A percentile compares a stretch with the other conserved stretches of the same genome.
These are phyloP conservation scores for Ophiosphaerella korrae DNA, from an alignment of 2,329 filamentous ascomycete species.

Conservation along the genomic window DNA sequence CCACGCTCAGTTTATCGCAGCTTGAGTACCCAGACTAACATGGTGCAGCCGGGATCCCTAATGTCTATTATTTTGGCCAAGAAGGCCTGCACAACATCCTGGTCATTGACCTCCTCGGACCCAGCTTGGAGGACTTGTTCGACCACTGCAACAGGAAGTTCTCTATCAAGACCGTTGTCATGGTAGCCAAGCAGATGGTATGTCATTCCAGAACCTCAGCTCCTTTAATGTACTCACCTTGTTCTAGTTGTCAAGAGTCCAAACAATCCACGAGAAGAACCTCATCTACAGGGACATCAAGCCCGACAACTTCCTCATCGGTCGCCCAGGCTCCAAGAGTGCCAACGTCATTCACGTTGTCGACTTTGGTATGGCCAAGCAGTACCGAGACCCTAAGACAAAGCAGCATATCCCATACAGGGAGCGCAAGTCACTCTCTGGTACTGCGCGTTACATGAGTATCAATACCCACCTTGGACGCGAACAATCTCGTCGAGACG, in stretches of 20 bases:
- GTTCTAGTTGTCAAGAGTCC: constrained; percentile 80
- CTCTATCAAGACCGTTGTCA: constrained; percentile 95
- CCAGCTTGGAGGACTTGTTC: constrained; percentile 94
- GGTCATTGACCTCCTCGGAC: constrained; percentile 93
- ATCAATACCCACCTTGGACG: constrained; percentile 98
- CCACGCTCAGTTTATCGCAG: not conserved
- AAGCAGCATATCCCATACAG: constrained; percentile 99
- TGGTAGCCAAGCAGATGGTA: constrained; percentile 99
- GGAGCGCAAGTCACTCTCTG: constrained; percentile 94
- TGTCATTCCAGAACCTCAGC: constrained; percentile 28
- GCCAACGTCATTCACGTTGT: constrained; percentile 98
- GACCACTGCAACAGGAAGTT: constrained; percentile 96
- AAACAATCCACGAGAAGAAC: constrained; percentile 97
- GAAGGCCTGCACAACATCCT: constrained; percentile 98
- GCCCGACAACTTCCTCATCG: constrained; percentile 98
- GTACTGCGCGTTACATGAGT: constrained; percentile 98
- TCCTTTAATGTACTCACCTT: constrained; percentile 10
- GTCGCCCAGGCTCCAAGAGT: constrained; percentile 87
- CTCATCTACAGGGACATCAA: constrained; percentile 99
- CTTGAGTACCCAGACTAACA: constrained; percentile 14
- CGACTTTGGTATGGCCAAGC: constrained; percentile 99
- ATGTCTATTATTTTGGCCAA: constrained; percentile 99
- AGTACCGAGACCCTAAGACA: constrained; percentile 97
- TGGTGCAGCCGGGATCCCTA: constrained; percentile 85
- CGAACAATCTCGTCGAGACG: constrained; percentile 94